Conservation (phyloP, 176 grass and related monocot genomes). For the Typha latifolia region DNA sequence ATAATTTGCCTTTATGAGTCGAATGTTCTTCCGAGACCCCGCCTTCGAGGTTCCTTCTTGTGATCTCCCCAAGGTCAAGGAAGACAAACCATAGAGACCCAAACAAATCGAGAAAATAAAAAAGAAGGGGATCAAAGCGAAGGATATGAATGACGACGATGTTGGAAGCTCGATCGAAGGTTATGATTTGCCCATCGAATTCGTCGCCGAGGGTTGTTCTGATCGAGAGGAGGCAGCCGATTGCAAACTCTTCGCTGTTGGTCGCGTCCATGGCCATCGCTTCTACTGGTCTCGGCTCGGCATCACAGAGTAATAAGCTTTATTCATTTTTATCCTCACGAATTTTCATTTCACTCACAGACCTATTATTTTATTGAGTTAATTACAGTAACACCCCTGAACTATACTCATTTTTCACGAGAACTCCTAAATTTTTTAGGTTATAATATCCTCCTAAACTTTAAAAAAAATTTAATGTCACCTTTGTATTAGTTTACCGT, state of each 20-base stretch:
- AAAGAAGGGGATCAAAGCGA: not conserved
- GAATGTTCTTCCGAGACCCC: constrained; percentile 45
- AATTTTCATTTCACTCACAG: no score
- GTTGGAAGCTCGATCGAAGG: constrained; percentile 79
- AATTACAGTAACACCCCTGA: no score
- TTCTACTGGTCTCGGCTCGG: not conserved
- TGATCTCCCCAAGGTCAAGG: constrained; percentile 27
- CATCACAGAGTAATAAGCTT: no score
- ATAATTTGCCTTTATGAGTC: constrained; percentile 86
- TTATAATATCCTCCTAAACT: no score
- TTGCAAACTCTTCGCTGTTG: constrained; percentile 72
- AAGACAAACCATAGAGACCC: constrained; percentile 1
- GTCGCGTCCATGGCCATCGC: constrained; percentile 24
- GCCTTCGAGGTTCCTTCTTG: constrained; percentile 59
- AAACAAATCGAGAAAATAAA: constrained; percentile 1
- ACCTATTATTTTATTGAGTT: no score
- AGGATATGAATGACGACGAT: constrained; percentile 98
- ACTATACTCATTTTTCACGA: no score
- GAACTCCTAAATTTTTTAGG: no score
- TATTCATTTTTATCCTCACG: no score
- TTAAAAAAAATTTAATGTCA: no score
- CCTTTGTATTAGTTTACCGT: no score
- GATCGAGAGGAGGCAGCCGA: constrained; percentile 65
- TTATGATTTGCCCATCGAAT: constrained; percentile 86
- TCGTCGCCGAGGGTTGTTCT: constrained; percentile 74